These are phyloP conservation scores for Suhomyces ambrosiae DNA, from an alignment of 1,139 yeast species.

Conservation along the genomic window DNA sequence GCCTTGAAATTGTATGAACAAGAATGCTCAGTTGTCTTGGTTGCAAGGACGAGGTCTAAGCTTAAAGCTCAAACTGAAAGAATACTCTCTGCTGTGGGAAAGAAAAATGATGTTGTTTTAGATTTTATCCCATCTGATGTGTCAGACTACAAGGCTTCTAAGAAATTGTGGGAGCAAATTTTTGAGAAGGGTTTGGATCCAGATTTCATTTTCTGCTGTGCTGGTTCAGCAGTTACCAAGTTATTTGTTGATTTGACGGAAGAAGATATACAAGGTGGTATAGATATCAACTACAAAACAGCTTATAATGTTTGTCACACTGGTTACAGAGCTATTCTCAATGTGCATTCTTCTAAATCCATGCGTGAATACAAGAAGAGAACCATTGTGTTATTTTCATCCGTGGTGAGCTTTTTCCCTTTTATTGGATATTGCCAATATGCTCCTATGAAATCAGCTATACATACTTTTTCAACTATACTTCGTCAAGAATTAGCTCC, in stretches of 20 bases:
- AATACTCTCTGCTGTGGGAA: constrained; percentile 27
- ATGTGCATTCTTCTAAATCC: not conserved
- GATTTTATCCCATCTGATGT: constrained; percentile 66
- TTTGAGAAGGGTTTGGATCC: constrained; percentile 45
- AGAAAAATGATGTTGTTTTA: constrained; percentile 30
- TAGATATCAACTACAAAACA: constrained; percentile 71
- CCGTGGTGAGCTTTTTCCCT: constrained; percentile 81
- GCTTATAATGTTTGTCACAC: constrained; percentile 72
- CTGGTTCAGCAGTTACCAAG: constrained; percentile 84
- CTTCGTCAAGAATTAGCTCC: constrained; percentile 80
- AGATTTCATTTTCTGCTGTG: constrained; percentile 80
- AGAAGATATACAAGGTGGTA: constrained; percentile 60
- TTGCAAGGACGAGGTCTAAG: constrained; percentile 71
- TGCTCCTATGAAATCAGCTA: constrained; percentile 85
- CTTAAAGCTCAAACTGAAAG: constrained; percentile 50
- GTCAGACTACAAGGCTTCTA: constrained; percentile 56
- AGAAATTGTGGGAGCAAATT: constrained; percentile 34
- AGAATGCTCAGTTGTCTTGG: constrained; percentile 69
- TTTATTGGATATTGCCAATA: constrained; percentile 91
- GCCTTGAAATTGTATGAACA: constrained; percentile 58
- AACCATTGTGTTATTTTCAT: constrained; percentile 76
- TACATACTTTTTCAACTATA: constrained; percentile 71
- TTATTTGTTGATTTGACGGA: constrained; percentile 69
- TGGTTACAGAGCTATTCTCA: constrained; percentile 44
- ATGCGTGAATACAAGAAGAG: constrained; percentile 34